Percentiles rank a stretch among this genome's conserved stretches.
These are phyloP conservation scores for Phellopilus nigrolimitatus DNA, from an alignment of 1,284 basidiomycete genomes.

Conservation along the genomic window DNA sequence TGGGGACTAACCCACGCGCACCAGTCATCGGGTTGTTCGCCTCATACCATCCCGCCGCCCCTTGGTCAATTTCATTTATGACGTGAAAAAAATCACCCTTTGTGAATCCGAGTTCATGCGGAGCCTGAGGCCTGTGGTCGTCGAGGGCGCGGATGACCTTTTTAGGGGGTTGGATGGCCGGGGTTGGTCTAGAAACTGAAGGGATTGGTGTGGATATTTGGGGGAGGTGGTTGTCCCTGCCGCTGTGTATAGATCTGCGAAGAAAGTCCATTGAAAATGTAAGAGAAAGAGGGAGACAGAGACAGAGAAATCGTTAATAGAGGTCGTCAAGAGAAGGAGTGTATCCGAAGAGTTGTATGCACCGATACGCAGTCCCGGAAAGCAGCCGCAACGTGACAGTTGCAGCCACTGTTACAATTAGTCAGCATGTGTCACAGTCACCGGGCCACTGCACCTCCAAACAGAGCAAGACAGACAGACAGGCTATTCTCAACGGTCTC, in stretches of 20 bases:
- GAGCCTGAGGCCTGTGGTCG: conserved; percentile 65
- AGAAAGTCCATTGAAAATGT: conserved; percentile 71
- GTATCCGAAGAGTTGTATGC: conserved; percentile 10
- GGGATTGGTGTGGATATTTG: conserved; percentile 68
- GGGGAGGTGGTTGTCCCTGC: conserved; percentile 44
- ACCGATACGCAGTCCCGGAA: background rate
- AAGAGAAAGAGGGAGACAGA: conserved; percentile 17
- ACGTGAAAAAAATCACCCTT: conserved; percentile 99
- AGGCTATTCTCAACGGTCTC: conserved; percentile 4
- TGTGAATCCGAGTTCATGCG: conserved; percentile 86
- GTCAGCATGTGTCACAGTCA: background rate
- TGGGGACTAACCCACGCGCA: conserved; percentile 88
- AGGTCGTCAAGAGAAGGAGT: conserved; percentile 17
- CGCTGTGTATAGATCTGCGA: conserved; percentile 76
- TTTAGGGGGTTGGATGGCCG: conserved; percentile 80
- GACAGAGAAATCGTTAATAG: conserved; percentile 22
- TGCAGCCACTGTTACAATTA: background rate
- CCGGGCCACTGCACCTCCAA: background rate
- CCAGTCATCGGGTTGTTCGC: conserved; percentile 90
- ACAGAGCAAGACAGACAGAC: background rate
- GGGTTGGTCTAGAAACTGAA: conserved; percentile 60
- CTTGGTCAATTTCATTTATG: conserved; percentile 61
- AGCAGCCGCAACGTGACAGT: background rate
- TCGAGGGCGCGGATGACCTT: conserved; percentile 90
- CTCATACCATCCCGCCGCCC: conserved; percentile 68